These are phyloP conservation scores for Gossypium mustelinum DNA, from an alignment of 345 rosid genomes.

Conservation along the genomic window DNA sequence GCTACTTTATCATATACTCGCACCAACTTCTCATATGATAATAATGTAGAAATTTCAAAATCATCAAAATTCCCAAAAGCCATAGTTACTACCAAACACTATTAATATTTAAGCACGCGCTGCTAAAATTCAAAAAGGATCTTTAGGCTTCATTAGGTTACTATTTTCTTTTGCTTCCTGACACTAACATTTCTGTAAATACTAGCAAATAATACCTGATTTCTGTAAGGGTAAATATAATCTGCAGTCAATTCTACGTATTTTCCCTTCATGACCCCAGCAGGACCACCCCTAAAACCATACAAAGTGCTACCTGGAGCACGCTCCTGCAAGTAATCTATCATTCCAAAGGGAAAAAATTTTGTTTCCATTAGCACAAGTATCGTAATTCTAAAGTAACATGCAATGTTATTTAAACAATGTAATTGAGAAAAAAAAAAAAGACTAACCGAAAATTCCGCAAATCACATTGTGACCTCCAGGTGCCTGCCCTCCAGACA, in stretches of 20 bases:
- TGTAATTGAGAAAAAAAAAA: background rate
- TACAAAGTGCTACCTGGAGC: constrained; percentile 72
- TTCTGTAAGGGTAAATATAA: constrained; percentile 75
- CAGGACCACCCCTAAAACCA: constrained; percentile 97
- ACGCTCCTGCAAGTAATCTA: constrained; percentile 81
- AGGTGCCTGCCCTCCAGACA: constrained; percentile 99
- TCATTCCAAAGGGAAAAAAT: constrained; percentile 4
- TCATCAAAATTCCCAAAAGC: background rate
- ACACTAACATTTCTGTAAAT: background rate
- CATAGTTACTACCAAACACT: background rate
- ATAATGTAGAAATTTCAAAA: background rate
- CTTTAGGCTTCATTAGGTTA: background rate
- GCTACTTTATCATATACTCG: background rate
- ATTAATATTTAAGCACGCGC: background rate
- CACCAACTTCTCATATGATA: background rate
- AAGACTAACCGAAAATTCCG: constrained; percentile 71
- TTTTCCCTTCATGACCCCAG: constrained; percentile 94
- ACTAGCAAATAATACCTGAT: constrained; percentile 52
- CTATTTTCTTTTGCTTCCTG: background rate
- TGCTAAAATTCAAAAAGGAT: background rate
- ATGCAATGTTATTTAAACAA: constrained; percentile 3
- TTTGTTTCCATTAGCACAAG: background rate
- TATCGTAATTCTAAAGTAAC: background rate
- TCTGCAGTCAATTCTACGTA: constrained; percentile 67
- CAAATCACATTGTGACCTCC: constrained; percentile 98